Conservation (phyloP, 1,284 basidiomycete species). For the Hemileia vastatrix region DNA sequence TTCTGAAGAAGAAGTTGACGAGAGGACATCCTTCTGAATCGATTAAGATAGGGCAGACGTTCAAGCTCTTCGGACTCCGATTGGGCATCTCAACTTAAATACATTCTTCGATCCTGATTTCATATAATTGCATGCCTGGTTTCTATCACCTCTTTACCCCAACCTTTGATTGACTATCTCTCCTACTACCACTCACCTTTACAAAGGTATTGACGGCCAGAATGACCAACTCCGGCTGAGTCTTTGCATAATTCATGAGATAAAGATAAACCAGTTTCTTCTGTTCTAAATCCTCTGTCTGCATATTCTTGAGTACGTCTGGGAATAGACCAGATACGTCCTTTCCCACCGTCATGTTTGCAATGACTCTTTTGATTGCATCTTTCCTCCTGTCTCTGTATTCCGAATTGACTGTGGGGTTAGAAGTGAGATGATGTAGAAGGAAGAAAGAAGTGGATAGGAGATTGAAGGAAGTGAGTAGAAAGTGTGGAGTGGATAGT, state of each 20-base stretch:
- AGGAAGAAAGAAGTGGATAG: no score
- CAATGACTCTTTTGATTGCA: constrained; percentile 94
- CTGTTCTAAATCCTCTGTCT: constrained; percentile 84
- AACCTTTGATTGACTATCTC: constrained; percentile 5
- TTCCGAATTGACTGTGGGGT: constrained; percentile 95
- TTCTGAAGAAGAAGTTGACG: neutral
- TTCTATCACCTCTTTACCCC: neutral
- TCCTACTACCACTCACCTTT: constrained; percentile 46
- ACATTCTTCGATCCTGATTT: no score
- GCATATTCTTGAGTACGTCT: constrained; percentile 98
- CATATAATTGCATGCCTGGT: no score
- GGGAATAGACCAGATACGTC: constrained; percentile 94
- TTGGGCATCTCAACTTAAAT: no score
- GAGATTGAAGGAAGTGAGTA: no score
- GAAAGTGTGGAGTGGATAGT: no score
- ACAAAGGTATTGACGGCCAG: constrained; percentile 98
- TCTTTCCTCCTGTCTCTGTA: constrained; percentile 92
- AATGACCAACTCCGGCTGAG: constrained; percentile 94
- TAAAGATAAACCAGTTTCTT: constrained; percentile 98
- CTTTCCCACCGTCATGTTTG: constrained; percentile 61
- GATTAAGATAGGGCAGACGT: no score
- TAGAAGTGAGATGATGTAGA: no score
- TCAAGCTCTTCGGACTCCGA: no score
- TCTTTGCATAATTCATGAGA: constrained; percentile 97
- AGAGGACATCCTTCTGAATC: no score